phyloP scores from a whole-genome alignment of 2,329 filamentous ascomycete genomes.

The Hymenoscyphus fraxineus region DNA sequence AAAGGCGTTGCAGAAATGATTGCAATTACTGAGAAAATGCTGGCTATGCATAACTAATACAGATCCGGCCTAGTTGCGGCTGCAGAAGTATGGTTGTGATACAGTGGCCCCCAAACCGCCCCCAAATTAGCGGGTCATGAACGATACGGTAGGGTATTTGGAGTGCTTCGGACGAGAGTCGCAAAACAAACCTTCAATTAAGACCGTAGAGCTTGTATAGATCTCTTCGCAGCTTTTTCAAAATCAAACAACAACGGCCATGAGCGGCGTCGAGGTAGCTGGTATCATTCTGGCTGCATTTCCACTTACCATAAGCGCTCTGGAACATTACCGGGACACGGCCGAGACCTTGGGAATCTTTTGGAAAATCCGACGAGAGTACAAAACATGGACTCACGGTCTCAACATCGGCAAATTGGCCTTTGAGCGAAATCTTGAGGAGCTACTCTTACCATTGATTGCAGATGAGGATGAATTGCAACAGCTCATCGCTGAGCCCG shows the following conservation, averaged over 20 bases:
- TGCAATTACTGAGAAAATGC: not conserved
- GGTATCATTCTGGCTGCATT: constrained; percentile 20
- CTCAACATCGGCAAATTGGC: constrained; percentile 18
- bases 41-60: not conserved
- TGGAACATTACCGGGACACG: constrained; percentile 19
- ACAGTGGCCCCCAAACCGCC: not conserved
- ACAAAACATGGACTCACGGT: constrained; percentile 16
- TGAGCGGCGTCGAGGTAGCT: constrained; percentile 15
- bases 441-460: constrained; percentile 19
- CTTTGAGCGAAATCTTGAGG: constrained; percentile 20
- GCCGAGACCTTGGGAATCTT: constrained; percentile 17
- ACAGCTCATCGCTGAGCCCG: constrained; percentile 12
- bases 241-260: not conserved
- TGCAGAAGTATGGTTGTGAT: not conserved
- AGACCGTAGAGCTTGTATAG: not conserved
- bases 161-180: not conserved
- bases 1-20: not conserved
- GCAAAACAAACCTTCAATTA: not conserved
- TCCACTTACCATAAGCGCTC: constrained; percentile 19
- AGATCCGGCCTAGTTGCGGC: not conserved
- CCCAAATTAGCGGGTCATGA: not conserved
- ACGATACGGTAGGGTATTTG: not conserved
- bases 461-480: constrained; percentile 17
- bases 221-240: not conserved
- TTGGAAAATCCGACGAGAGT: constrained; percentile 19